These are phyloP conservation scores for Candida smagusa DNA, from an alignment of 1,139 yeast species.

Conservation along the genomic window DNA sequence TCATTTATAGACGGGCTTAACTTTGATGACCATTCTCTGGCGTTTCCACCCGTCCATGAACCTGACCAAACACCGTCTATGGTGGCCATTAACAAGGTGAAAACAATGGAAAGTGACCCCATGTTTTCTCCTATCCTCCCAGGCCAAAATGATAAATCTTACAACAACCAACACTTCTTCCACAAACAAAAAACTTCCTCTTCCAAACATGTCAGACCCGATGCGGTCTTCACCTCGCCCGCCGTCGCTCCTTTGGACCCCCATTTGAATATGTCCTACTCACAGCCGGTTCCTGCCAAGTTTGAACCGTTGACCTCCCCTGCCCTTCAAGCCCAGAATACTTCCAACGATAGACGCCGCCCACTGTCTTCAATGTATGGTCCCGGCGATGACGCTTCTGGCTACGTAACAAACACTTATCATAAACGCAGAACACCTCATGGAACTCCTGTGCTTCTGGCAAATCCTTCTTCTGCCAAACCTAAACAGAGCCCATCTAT, in stretches of 20 bases:
- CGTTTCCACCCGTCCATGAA: conserved; percentile 32
- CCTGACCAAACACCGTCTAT: conserved; percentile 27
- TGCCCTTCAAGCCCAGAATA: conserved; percentile 50
- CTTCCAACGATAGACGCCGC: conserved; percentile 27
- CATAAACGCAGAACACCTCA: conserved; percentile 45
- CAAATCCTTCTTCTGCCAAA: conserved; percentile 13
- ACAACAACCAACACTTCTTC: conserved; percentile 41
- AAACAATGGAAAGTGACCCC: conserved; percentile 9
- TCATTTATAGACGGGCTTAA: conserved; percentile 28
- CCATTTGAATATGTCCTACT: conserved; percentile 21
- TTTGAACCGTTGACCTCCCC: conserved; percentile 62
- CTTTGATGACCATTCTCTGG: conserved; percentile 24
- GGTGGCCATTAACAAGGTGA: conserved; percentile 20
- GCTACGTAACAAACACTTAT: conserved; percentile 4
- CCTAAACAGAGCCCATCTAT: conserved; percentile 8
- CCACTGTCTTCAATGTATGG: conserved; percentile 34
- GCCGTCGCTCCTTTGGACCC: conserved; percentile 64
- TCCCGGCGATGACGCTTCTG: conserved; percentile 10
- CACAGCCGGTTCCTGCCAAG: conserved; percentile 31
- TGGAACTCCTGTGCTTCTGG: conserved; percentile 43
- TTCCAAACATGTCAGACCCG: conserved; percentile 37
- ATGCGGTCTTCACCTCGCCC: conserved; percentile 68
- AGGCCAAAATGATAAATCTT: conserved; percentile 43
- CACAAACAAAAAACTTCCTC: conserved; percentile 27
- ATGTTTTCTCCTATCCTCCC: conserved; percentile 42